A percentile compares a stretch with the other conserved stretches of the same genome.
Conservation (phyloP, 306 rosid species). For the Corylus heterophylla region DNA sequence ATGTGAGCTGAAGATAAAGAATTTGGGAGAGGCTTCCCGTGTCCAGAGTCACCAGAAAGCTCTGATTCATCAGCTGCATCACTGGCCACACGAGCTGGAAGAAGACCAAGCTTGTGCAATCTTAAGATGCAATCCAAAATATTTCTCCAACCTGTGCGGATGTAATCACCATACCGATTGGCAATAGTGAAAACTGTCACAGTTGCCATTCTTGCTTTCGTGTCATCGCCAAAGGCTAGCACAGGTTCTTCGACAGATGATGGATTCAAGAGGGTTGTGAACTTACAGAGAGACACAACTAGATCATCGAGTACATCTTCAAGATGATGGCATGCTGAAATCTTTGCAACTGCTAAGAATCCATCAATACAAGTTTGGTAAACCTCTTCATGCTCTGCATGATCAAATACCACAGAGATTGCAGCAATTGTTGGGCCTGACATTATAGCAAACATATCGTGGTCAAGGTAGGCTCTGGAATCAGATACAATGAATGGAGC, state of each 20-base stretch:
- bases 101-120: slow-evolving; percentile 95
- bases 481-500: slow-evolving; percentile 88
- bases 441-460: slow-evolving; percentile 96
- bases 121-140: slow-evolving; percentile 93
- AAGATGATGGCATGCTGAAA: slow-evolving; percentile 97
- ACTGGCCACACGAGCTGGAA: slow-evolving; percentile 97
- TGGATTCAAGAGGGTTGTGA: slow-evolving; percentile 89
- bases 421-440: slow-evolving; percentile 99
- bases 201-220: slow-evolving; percentile 96
- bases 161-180: slow-evolving; percentile 90
- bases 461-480: slow-evolving; percentile 88
- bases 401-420: slow-evolving; percentile 96
- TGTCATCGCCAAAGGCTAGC: slow-evolving; percentile 91
- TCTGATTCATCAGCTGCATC: slow-evolving; percentile 93
- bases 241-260: slow-evolving; percentile 87
- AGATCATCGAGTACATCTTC: slow-evolving; percentile 98
- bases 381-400: slow-evolving; percentile 91
- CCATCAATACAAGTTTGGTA: slow-evolving; percentile 96
- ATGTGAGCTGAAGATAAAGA: slow-evolving; percentile 81
- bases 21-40: slow-evolving; percentile 70
- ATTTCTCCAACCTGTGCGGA: slow-evolving; percentile 97
- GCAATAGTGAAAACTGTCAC: slow-evolving; percentile 92
- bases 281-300: slow-evolving; percentile 95
- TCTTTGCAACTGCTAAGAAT: slow-evolving; percentile 91
- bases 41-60: slow-evolving; percentile 72